A percentile compares a stretch with the other conserved stretches of the same genome.
Conservation (phyloP, 352 stramenopile species). For the Globisporangium viniferum region DNA sequence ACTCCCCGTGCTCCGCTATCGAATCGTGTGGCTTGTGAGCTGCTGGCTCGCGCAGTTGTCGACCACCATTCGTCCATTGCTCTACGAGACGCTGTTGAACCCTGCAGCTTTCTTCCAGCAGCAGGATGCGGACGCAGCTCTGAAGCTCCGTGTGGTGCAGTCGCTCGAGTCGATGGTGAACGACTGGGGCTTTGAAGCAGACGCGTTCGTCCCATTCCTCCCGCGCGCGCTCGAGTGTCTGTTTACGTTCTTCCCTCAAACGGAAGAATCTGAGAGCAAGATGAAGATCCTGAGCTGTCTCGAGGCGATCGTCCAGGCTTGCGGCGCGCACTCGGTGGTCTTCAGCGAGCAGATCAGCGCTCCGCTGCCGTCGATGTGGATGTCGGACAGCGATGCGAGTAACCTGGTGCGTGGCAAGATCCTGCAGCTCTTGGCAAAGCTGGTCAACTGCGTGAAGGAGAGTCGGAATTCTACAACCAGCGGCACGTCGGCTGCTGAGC, state of each 20-base stretch:
- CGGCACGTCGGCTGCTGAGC: not conserved
- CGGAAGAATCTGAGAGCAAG: conserved; percentile 68
- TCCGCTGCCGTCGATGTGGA: conserved; percentile 69
- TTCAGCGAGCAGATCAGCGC: conserved; percentile 67
- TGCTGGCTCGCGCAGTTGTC: conserved; percentile 85
- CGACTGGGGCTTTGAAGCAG: conserved; percentile 81
- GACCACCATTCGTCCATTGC: conserved; percentile 52
- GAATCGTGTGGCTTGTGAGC: conserved; percentile 84
- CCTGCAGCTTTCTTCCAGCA: conserved; percentile 28
- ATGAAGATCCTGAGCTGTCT: conserved; percentile 75
- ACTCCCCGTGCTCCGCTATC: conserved; percentile 65
- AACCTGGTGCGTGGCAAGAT: conserved; percentile 84
- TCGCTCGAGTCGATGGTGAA: conserved; percentile 77
- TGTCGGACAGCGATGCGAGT: conserved; percentile 61
- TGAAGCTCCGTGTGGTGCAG: conserved; percentile 73
- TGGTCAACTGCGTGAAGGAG: conserved; percentile 60
- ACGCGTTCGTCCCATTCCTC: conserved; percentile 68
- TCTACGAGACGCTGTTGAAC: conserved; percentile 77
- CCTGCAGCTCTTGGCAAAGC: conserved; percentile 65
- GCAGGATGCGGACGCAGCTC: conserved; percentile 41
- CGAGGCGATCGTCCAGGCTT: conserved; percentile 69
- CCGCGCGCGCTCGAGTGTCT: conserved; percentile 55
- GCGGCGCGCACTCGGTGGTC: conserved; percentile 37
- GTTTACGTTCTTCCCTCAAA: conserved; percentile 65
- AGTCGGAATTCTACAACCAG: conserved; percentile 11